Percentiles rank a stretch among this genome's conserved stretches.
phyloP scores from a whole-genome alignment of 345 rosid species.

The Salix koriyanagi region DNA sequence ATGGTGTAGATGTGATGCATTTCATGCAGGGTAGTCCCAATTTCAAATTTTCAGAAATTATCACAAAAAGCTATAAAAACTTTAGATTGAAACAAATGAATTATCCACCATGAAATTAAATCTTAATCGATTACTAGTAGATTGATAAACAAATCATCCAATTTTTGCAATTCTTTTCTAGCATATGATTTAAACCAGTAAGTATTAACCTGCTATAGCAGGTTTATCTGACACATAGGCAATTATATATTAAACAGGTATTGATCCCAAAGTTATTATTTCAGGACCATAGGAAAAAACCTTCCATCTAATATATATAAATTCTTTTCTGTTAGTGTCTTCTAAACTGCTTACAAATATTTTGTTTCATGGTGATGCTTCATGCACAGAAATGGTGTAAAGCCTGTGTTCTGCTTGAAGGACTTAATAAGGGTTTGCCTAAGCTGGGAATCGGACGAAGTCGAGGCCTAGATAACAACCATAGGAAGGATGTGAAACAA shows the following conservation, averaged over 20 bases:
- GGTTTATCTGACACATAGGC: too few species aligned
- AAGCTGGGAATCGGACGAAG: slow-evolving; percentile 77
- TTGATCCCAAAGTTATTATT: too few species aligned
- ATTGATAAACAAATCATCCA: too few species aligned
- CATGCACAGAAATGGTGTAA: slow-evolving; percentile 78
- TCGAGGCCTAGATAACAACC: slow-evolving; percentile 39
- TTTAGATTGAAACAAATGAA: too few species aligned
- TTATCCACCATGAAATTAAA: too few species aligned
- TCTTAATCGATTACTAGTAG: too few species aligned
- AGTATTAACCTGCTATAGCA: too few species aligned
- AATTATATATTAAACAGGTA: too few species aligned
- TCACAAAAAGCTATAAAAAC: too few species aligned
- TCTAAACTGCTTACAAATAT: background rate
- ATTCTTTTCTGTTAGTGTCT: background rate
- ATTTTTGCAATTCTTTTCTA: too few species aligned
- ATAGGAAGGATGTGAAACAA: slow-evolving; percentile 32
- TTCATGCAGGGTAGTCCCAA: background rate
- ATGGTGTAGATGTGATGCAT: background rate
- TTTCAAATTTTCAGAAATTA: background rate
- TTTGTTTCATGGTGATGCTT: background rate
- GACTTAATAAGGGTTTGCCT: slow-evolving; percentile 83
- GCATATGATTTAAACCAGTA: too few species aligned
- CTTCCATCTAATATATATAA: background rate
- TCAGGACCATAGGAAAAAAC: background rate
- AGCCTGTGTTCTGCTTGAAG: slow-evolving; percentile 89